Evolutionary conservation across 192 early-diverging fungal species (phyloP), one percentile per base, ranked within the genome.

Genomic region (Backusella psychrophila): DNA sequence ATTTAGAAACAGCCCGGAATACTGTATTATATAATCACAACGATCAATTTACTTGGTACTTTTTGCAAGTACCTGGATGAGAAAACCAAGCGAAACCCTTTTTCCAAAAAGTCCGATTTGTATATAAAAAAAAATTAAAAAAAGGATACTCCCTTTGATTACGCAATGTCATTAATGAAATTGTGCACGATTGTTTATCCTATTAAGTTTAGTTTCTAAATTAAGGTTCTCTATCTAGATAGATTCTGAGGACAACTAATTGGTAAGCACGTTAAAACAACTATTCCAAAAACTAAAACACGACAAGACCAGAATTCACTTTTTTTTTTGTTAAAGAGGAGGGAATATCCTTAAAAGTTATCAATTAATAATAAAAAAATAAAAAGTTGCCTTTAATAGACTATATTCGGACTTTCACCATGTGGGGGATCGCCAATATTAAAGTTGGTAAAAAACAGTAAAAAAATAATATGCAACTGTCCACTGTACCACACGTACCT

Each of bases 381-480:
- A 29, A 63, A 33, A 63, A 63, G 1, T 63, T 63, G 56, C 56
- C 56, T 63, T 63, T 63, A 63, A 63, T 63, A 29, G 56, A 29
- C 56, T 63, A 26, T 26, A 63, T 63, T 63, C 56, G 56, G 56
- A 63, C 56, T 63, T 63, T 12, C 3, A 63, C 23, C 56, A 63
- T 63, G 56, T 63, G 56, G 56, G 23, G 56, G 56, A 63, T 63
- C 56, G 56, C 56, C 56, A 63, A 63, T 8, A 63, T 63, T 63
- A 63, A 63, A 63, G 56, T 63, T 63, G 56, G 46, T n/a, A 63
- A 63, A 59, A 63, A 14, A 63, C 56, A 63, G 56, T 63, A 63
- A 63, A 29, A 23, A 63, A 63, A 14, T 9, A 6, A 53, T 59
- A 59, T 59, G 53, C 53, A 59, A 49, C 46, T 49, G 46, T 49